Conservation (phyloP, 805 yeast genomes). For the Metschnikowia hibisci region DNA sequence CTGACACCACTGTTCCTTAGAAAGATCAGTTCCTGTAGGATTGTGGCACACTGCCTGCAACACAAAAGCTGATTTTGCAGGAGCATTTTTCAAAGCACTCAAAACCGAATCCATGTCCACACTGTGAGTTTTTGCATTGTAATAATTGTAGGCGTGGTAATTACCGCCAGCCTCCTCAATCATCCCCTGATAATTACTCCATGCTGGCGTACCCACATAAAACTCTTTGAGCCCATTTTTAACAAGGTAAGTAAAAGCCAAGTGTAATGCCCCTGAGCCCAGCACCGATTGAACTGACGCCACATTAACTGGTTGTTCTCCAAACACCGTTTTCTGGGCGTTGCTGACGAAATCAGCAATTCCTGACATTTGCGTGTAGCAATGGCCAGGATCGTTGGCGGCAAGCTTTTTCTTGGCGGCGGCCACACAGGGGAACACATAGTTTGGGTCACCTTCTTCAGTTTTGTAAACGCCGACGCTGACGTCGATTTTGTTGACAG, state of each 20-base stretch:
- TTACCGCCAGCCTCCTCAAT: constrained; percentile 29
- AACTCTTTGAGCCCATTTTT: constrained; percentile 18
- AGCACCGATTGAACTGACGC: constrained; percentile 38
- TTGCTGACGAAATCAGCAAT: constrained; percentile 33
- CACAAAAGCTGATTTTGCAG: constrained; percentile 31
- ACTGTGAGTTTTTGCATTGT: constrained; percentile 24
- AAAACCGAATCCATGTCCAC: constrained; percentile 28
- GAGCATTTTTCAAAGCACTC: constrained; percentile 28
- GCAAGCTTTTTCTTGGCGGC: constrained; percentile 32
- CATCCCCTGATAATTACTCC: constrained; percentile 40
- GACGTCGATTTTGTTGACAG: constrained; percentile 37
- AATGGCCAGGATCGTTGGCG: constrained; percentile 39
- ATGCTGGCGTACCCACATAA: constrained; percentile 37
- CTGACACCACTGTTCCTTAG: constrained; percentile 34
- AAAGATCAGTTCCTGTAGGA: constrained; percentile 42
- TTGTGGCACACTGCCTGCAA: constrained; percentile 44
- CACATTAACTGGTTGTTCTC: constrained; percentile 26
- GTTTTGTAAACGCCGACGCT: constrained; percentile 46
- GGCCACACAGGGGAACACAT: constrained; percentile 36
- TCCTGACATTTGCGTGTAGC: constrained; percentile 42
- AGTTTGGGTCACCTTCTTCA: constrained; percentile 30
- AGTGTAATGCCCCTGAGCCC: constrained; percentile 42
- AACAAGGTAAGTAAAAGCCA: constrained; percentile 29
- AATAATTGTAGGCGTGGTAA: constrained; percentile 28
- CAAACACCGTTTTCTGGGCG: constrained; percentile 37